Evolutionary conservation across 805 yeast species (phyloP), one percentile per base, ranked within the genome.

Genomic region (Isabelozyma pseudorhagii): DNA sequence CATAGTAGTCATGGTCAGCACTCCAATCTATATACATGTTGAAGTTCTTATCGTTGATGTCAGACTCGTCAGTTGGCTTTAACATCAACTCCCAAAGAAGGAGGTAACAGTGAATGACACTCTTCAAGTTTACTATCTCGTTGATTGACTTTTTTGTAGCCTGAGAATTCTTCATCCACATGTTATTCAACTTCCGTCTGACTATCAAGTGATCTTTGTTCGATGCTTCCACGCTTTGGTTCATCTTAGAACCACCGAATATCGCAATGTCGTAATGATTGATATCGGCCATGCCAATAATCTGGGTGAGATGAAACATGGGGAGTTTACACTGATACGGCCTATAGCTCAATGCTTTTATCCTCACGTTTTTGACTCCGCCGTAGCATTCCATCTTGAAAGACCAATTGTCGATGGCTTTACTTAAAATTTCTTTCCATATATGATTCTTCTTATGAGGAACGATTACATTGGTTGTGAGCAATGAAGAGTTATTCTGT

Each of bases 201-300:
- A 71, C 75, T 18, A 64, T 56, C 17, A 55, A 48, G 46, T 64
- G 61, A 50, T 74, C 78, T 45, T 72, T 70, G 29, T 54, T 46
- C 1, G 72, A 68, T 1, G 71, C 75, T 28, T 55, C 60, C 5
- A 74, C 78, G 51, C 75, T 71, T 84, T 87, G 84, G 58, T 91
- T 79, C 68, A 86, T 81, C 1, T 94, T 94, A 7, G 90, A 87
- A 0, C 97, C 97, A 2, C 92, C 85, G 63, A 75, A 85, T 5
- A 87, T 84, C 47, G 87, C 87, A 50, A 87, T 81, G 64, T 89
- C 96, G 64, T 87, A 84, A 54, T 87, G 89, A 49, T 87, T 84
- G 28, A 86, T 78, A 46, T 88, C 81, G 61, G 89, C 54, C 53
- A 72, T 60, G 1, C 75, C 78, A 42, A 83, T 79, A 13, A 87